Base-by-base conservation (phyloP, 2,329 filamentous ascomycete genomes). In the Alternaria triticina region DNA sequence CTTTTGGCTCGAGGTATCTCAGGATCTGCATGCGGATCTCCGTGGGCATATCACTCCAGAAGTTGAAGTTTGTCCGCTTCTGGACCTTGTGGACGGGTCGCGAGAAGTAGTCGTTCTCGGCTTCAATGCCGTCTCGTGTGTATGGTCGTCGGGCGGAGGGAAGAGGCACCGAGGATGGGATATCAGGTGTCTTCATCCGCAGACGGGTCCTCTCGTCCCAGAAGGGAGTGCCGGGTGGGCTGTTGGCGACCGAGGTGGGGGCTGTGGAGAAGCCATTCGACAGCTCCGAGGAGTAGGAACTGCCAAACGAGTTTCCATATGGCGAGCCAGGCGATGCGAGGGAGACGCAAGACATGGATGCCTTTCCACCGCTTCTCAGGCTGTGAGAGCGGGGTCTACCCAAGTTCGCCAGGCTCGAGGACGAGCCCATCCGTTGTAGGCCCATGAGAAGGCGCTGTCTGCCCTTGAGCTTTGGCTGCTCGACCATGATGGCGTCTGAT, bases 11-110 rank as follows among this genome's bases (percentile, higher is more conserved):
- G 20, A 98, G 84, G 71, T 91, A 93, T 6, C 88, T 86, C 61
- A 98, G 86, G 54, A 97, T 89, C 45, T 92, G 84, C 70, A 97
- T 85, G 70, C 90, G 90, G 59, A 98, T 85, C 82, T 99, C 96
- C 51, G 89, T 84, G 0, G 96, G 96, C 84, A 98, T 87, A 45
- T 88, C 86, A 12, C 84, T 86, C 94, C 94, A 97, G 69, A 96
- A 91, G 68, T 91, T 88, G 77, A 89, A 83, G 60, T 83, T 80
- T 50, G 75, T 76, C 60, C 81, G 74, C 57, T 74, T 77, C 23
- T 77, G 73, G 15, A 77, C 69, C 54, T 74, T 75, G 60, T 69
- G 77, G 64, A 80, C 72, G 23, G 78, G 73, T 59, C 77, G 77
- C 10, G 83, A 83, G 68, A 85, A 85, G 70, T 85, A 85, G 70